Base-by-base conservation (phyloP, 1,284 basidiomycete genomes). In the Apiotrichum montevideense region DNA sequence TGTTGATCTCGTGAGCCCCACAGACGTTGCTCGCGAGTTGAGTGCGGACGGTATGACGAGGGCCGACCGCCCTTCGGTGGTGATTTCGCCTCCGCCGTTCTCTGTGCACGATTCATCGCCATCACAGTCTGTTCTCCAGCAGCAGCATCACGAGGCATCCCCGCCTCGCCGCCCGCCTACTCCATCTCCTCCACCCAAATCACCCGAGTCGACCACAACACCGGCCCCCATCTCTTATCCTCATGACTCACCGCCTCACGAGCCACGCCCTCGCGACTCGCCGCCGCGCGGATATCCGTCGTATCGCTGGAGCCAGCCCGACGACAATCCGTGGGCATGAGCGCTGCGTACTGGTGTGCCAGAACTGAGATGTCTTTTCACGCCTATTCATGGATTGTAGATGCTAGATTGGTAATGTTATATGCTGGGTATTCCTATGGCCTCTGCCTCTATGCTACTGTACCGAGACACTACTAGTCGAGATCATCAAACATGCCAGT, bases 401-500 rank as follows among this genome's bases (percentile, higher is more conserved):
- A 42, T 50, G 39, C 29, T 50, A 50, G 48, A 42, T 50, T 49
- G 63, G 78, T 58, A 46, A 79, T 41, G 56, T 52, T 40, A 29
- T 6, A 50, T 50, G 48, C 48, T 15, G 48, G 48, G 48, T 47
- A 48, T 52, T 47, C 43, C 32, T 46, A 53, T 21, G 43, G 51
- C 51, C 46, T 46, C 56, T 45, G 51, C 21, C 21, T 21, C 21
- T 21, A 21, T 21, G 21, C 21, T 21, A 21, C 21, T 21, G 21
- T 21, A 21, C 21, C 21, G 21, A 21, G 21, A 21, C 21, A 21
- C 21, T 21, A 21, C 21, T 66, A 74, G 44, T 74, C 73, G 29
- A 76, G 56, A 49, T 65, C 74, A 56, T 73, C 73, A 64, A 74
- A 74, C 71, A 73, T 72, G 35, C 69, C 68, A 13, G 57, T 65